These are phyloP conservation scores for Amorphotheca resinae DNA, from an alignment of 495 filamentous ascomycete species.

Conservation along the genomic window DNA sequence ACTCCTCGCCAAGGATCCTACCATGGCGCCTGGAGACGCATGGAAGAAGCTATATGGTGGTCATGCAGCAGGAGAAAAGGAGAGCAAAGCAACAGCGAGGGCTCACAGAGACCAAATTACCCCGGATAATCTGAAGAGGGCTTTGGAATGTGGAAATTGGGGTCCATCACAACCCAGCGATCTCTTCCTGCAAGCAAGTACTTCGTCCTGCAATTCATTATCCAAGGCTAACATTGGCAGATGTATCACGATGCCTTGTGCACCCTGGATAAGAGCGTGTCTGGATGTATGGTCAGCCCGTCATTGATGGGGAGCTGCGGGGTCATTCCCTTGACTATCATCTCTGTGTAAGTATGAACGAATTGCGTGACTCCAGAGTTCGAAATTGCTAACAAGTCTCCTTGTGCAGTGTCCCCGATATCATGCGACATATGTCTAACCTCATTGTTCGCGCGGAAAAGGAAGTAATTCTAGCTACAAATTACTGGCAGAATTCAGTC, in stretches of 20 bases:
- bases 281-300: conserved; percentile 50
- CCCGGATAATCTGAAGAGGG: conserved; percentile 35
- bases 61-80: conserved; percentile 10
- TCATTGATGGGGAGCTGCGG: conserved; percentile 58
- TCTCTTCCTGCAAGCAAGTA: conserved; percentile 47
- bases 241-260: conserved; percentile 55
- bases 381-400: neutral
- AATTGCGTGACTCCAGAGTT: neutral
- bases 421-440: conserved; percentile 62
- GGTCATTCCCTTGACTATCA: conserved; percentile 52
- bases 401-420: conserved; percentile 42
- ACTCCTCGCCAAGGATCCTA: conserved; percentile 40
- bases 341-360: conserved; percentile 38
- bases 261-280: conserved; percentile 42
- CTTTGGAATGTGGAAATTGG: conserved; percentile 54
- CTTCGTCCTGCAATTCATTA: neutral
- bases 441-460: conserved; percentile 58
- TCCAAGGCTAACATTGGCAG: conserved; percentile 22
- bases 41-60: conserved; percentile 42
- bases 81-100: conserved; percentile 16
- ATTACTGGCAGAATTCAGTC: conserved; percentile 59
- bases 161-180: conserved; percentile 48
- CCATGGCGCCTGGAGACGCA: conserved; percentile 35
- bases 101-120: conserved; percentile 19
- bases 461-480: conserved; percentile 63